Percentiles rank a stretch among this genome's conserved stretches.
phyloP scores from a whole-genome alignment of 176 grass and related monocot species.

The Zea luxurians region DNA sequence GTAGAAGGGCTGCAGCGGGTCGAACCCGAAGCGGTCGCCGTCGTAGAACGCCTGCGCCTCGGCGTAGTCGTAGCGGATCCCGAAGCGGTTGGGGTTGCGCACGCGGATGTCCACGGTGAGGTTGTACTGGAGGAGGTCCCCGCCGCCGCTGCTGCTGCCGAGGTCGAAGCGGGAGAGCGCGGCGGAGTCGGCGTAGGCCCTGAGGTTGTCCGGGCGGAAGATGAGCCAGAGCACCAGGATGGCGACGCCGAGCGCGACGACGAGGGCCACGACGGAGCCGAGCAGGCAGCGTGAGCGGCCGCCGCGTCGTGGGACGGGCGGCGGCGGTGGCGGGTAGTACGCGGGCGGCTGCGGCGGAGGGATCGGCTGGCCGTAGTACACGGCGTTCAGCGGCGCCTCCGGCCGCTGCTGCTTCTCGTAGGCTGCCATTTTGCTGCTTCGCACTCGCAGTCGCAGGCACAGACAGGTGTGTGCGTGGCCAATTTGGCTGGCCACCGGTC shows the following conservation, averaged over 20 bases:
- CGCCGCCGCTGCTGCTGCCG: not conserved
- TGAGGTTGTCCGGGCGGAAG: slow-evolving; percentile 43
- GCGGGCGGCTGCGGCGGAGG: slow-evolving; percentile 38
- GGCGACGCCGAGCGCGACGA: slow-evolving; percentile 42
- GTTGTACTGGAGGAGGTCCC: slow-evolving; percentile 44
- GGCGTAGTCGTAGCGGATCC: slow-evolving; percentile 52
- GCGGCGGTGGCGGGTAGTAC: slow-evolving; percentile 32
- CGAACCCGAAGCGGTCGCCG: slow-evolving; percentile 50
- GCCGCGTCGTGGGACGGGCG: not conserved
- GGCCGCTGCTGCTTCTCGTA: slow-evolving; percentile 48
- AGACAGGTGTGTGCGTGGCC: not conserved
- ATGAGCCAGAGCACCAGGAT: slow-evolving; percentile 57
- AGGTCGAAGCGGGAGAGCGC: slow-evolving; percentile 60
- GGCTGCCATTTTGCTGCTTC: slow-evolving; percentile 22
- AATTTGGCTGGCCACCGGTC: not conserved
- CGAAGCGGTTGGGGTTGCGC: slow-evolving; percentile 57
- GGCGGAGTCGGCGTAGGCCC: slow-evolving; percentile 52
- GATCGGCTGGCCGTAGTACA: slow-evolving; percentile 57
- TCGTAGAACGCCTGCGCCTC: slow-evolving; percentile 52
- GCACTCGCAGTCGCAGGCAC: not conserved
- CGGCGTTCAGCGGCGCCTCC: slow-evolving; percentile 36
- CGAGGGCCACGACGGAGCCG: slow-evolving; percentile 29
- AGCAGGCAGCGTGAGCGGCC: slow-evolving; percentile 29
- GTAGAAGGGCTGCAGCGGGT: slow-evolving; percentile 50
- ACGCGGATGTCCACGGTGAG: slow-evolving; percentile 58